Percentiles rank a stretch among this genome's conserved stretches.
Conservation (phyloP, 768 basidiomycete species). For the Suillus variegatus region DNA sequence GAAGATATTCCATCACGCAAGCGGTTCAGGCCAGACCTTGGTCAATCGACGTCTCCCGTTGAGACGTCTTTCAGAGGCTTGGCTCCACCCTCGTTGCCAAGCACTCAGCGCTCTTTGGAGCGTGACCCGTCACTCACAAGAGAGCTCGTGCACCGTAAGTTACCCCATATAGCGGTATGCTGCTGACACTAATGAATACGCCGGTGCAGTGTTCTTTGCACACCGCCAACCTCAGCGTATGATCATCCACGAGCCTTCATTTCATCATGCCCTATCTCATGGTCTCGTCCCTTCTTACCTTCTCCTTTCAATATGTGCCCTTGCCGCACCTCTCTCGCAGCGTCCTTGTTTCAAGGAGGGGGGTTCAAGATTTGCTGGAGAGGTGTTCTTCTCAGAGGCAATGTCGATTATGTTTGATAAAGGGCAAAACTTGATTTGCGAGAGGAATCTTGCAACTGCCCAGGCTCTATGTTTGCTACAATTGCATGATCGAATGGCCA, state of each 20-base stretch:
- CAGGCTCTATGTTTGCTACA: slow-evolving; percentile 77
- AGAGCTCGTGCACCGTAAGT: slow-evolving; percentile 73
- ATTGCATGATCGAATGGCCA: slow-evolving; percentile 58
- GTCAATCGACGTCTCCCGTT: slow-evolving; percentile 39
- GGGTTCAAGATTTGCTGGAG: slow-evolving; percentile 56
- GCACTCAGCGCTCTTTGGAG: slow-evolving; percentile 44
- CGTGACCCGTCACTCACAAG: slow-evolving; percentile 66
- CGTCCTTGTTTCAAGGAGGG: slow-evolving; percentile 60
- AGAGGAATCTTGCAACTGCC: slow-evolving; percentile 67
- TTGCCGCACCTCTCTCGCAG: slow-evolving; percentile 76
- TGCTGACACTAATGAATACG: slow-evolving; percentile 4
- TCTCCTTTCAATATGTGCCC: slow-evolving; percentile 72
- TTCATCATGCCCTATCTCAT: slow-evolving; percentile 63
- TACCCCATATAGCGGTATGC: not conserved
- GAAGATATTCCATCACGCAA: slow-evolving; percentile 49
- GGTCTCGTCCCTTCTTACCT: slow-evolving; percentile 71
- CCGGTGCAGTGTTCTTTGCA: slow-evolving; percentile 69
- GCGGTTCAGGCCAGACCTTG: slow-evolving; percentile 48
- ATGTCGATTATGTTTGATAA: slow-evolving; percentile 71
- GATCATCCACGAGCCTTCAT: slow-evolving; percentile 79
- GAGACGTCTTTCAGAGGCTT: slow-evolving; percentile 33
- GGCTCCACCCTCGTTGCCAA: slow-evolving; percentile 35
- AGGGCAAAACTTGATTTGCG: slow-evolving; percentile 57
- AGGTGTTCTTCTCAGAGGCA: slow-evolving; percentile 58
- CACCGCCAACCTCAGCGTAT: slow-evolving; percentile 78